These are phyloP conservation scores for Umbilicus rupestris DNA, from an alignment of 164 flowering plant genomes.

Conservation along the genomic window DNA sequence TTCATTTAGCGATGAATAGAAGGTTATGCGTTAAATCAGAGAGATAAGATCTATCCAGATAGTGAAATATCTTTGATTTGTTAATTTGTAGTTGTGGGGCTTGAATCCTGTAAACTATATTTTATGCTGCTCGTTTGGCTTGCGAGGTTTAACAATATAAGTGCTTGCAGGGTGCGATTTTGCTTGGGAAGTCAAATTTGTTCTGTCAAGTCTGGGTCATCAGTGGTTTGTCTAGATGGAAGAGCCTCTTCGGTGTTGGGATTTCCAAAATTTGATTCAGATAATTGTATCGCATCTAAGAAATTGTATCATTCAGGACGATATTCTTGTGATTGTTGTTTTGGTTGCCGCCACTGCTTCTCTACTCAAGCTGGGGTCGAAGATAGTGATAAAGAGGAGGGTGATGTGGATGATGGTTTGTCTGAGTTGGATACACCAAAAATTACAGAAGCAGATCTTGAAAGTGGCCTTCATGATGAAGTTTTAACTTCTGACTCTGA, in stretches of 20 bases:
- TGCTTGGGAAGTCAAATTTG: not conserved
- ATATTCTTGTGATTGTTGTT: slow-evolving; percentile 11
- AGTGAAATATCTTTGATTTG: not conserved
- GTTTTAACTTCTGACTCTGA: slow-evolving; percentile 16
- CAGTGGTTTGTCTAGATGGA: slow-evolving; percentile 11
- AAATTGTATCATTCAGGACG: slow-evolving; percentile 13
- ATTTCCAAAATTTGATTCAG: not conserved
- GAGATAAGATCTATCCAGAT: too few relatives aligned
- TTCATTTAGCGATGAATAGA: too few relatives aligned
- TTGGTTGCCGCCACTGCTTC: slow-evolving; percentile 24
- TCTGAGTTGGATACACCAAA: slow-evolving; percentile 56
- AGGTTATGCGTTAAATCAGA: too few relatives aligned
- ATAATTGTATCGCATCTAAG: slow-evolving; percentile 7
- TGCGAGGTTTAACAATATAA: not conserved
- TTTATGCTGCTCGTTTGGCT: not conserved
- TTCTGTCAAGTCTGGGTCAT: not conserved
- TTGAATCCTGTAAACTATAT: not conserved
- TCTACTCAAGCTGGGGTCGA: slow-evolving; percentile 62
- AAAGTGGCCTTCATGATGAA: slow-evolving; percentile 10
- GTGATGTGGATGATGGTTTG: slow-evolving; percentile 58
- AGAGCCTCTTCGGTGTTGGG: slow-evolving; percentile 8
- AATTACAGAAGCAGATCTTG: slow-evolving; percentile 17
- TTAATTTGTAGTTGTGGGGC: not conserved
- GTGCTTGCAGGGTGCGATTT: slow-evolving; percentile 4
- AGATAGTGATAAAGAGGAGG: slow-evolving; percentile 46